Evolutionary conservation across 345 rosid species (phyloP), one percentile per base, ranked within the genome.

Genomic region (Arabidopsis arenosa): DNA sequence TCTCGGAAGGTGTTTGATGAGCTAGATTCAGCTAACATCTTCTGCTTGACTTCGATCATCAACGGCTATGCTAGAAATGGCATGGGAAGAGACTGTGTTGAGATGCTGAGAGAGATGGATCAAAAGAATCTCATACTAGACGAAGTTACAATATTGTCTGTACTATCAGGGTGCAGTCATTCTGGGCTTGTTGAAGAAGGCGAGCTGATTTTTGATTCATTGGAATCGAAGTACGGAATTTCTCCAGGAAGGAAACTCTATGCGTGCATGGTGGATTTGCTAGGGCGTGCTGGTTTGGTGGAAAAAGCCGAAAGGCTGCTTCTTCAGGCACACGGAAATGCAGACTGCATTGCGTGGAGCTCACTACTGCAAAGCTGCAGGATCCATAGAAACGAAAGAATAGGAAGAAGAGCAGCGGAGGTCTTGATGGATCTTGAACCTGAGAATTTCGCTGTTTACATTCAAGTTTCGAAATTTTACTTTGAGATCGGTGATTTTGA

Each of bases 121-220:
- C 74, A 37, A 18, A 85, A 18, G 66, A 90, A 88, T 66, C 63
- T 91, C 28, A 80, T 41, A 69, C 96, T 94, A 60, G 97, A 89
- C 63, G 79, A 82, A 81, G 93, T 91, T 74, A 84, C 92, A 17
- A 79, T 91, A 79, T 77, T 89, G 75, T 87, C 90, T 67, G 89
- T 79, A 28, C 72, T 91, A 75, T 69, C 77, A 23, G 96, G 91
- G 11, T 90, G 97, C 84, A 85, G 86, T 71, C 93, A 87, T 81
- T 86, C 89, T 0, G 93, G 96, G 4, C 82, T 91, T 83, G 90
- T 90, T 66, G 84, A 92, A 81, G 97, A 88, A 82, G 93, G 89
- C 4, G 79, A 80, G 62, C 23, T 57, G 26, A 57, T 84, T 70
- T 86, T 85, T 39, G 48, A 80, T 69, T 83, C 81, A 18, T 76